Evolutionary conservation across 176 grass and related monocot species (phyloP).

Genomic region (Calamus simplicifolius): DNA sequence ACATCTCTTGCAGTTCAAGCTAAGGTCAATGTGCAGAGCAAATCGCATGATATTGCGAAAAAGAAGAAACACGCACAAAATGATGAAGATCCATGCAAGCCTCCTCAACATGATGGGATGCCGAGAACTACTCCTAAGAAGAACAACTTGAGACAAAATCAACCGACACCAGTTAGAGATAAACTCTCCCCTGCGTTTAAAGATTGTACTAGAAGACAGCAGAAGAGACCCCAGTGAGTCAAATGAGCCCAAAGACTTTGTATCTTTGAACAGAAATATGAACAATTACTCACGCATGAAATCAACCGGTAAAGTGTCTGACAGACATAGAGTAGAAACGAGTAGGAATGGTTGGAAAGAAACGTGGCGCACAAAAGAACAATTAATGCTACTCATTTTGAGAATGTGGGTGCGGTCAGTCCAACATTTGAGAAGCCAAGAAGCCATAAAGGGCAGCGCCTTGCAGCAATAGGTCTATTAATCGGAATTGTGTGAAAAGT

Average conservation of each 20-base stretch:
- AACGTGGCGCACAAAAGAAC: slow-evolving; percentile 4
- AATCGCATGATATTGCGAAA: no score
- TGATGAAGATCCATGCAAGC: background rate
- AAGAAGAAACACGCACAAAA: no score
- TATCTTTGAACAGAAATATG: no score
- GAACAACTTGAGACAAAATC: slow-evolving; percentile 64
- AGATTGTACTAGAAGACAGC: background rate
- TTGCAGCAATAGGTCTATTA: background rate
- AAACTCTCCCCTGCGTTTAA: slow-evolving; percentile 1
- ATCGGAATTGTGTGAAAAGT: background rate
- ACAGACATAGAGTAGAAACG: background rate
- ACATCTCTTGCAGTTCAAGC: no score
- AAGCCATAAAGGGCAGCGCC: background rate
- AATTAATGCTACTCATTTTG: background rate
- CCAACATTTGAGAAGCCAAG: slow-evolving; percentile 1
- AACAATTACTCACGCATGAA: no score
- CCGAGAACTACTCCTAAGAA: slow-evolving; percentile 30
- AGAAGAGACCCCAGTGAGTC: background rate
- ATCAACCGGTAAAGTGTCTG: background rate
- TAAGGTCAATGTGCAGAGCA: no score
- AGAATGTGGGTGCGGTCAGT: background rate
- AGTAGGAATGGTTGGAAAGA: slow-evolving; percentile 1
- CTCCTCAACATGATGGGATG: slow-evolving; percentile 10
- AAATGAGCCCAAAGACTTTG: background rate
- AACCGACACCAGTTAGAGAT: background rate